phyloP scores from a whole-genome alignment of 805 yeast genomes.

The Scheffersomyces spartinae region DNA sequence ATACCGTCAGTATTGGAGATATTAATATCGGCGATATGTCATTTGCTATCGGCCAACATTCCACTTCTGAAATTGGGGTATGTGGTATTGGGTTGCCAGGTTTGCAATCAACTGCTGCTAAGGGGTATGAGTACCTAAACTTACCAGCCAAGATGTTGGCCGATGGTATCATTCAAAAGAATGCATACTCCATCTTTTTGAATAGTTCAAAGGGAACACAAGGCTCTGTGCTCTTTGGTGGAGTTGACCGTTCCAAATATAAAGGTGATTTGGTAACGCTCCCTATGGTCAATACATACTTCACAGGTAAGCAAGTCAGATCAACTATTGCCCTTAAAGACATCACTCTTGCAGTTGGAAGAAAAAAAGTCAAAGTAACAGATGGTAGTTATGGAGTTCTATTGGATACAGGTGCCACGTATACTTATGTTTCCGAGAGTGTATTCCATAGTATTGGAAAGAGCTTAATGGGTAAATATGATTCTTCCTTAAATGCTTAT shows the following conservation, averaged over 20 bases:
- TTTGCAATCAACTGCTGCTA: slow-evolving; percentile 15
- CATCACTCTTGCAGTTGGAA: slow-evolving; percentile 8
- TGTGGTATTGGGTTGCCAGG: slow-evolving; percentile 32
- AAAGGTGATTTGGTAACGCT: background rate
- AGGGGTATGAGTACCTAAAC: slow-evolving; percentile 22
- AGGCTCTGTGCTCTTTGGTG: slow-evolving; percentile 1
- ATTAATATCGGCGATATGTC: slow-evolving; percentile 20
- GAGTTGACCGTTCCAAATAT: slow-evolving; percentile 1
- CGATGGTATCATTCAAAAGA: slow-evolving; percentile 21
- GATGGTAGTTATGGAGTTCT: slow-evolving; percentile 17
- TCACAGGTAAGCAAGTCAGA: background rate
- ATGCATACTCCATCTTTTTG: slow-evolving; percentile 26
- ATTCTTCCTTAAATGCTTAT: slow-evolving; percentile 2
- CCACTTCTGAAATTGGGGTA: slow-evolving; percentile 24
- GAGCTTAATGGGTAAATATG: background rate
- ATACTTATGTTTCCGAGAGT: slow-evolving; percentile 34
- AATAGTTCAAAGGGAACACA: background rate
- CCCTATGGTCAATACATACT: slow-evolving; percentile 1
- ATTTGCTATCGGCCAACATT: slow-evolving; percentile 26
- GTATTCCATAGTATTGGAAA: slow-evolving; percentile 10
- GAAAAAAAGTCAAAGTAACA: slow-evolving; percentile 5
- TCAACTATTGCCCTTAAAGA: slow-evolving; percentile 4
- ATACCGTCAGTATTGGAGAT: slow-evolving; percentile 18
- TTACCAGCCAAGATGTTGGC: slow-evolving; percentile 22
- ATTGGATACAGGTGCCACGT: slow-evolving; percentile 46